Evolutionary conservation across 768 basidiomycete species (phyloP), one percentile per base, ranked within the genome.

Genomic region (Thelephora aurantiotincta): DNA sequence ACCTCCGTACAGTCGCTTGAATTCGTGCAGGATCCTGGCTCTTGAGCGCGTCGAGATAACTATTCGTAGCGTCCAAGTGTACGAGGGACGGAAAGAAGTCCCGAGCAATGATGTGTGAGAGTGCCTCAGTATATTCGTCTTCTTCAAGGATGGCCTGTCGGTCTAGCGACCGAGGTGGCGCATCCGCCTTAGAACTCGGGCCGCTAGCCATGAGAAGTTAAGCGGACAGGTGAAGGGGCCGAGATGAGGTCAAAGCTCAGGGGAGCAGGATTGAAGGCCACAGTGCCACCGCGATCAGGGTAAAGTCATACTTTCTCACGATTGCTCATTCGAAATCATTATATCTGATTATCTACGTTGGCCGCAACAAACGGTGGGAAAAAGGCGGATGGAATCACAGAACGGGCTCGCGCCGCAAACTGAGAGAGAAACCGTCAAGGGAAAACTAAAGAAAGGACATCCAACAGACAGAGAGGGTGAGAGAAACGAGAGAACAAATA

Each of bases 51-150:
- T 84, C 80, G 19, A 94, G 75, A 64, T 92, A 91, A 49, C 71
- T 73, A 60, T 93, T 90, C 30, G 88, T 86, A 16, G 89, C 86
- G 55, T 93, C 87, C 22, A 94, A 73, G 55, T 89, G 87, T 14
- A 82, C 78, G 9, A 98, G 75, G 11, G 89, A 89, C 0, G 96
- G 96, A 58, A 98, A 99, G 73, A 99, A 99, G 66, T 98, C 94
- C 44, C 96, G 82, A 35, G 88, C 85, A 57, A 98, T 98, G 57
- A 98, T 97, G 43, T 80, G 75, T 11, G 88, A 89, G 18, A 99
- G 72, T 1, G 85, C 86, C 42, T 77, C 79, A 1, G 90, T 92
- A 62, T 98, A 98, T 60, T 92, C 90, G 52, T 98, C 96, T 69
- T 99, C 96, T 44, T 89, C 85, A 12, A 88, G 74, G 12, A 89